Evolutionary conservation across 345 rosid species (phyloP).

Genomic region (sweet orange (Citrus sinensis)): DNA sequence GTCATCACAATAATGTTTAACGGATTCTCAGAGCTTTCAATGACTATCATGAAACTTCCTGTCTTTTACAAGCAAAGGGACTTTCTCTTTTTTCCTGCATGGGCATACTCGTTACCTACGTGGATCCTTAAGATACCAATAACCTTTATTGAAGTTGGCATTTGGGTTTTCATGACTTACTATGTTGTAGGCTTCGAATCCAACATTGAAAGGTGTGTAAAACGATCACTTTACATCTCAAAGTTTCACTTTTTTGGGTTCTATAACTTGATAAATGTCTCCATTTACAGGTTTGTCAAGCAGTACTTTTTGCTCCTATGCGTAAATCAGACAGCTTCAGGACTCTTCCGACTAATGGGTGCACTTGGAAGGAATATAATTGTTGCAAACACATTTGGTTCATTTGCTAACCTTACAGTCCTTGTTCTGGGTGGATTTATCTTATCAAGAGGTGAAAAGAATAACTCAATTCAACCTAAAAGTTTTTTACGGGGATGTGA

Average conservation of each 20-base stretch:
- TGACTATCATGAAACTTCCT: conserved; percentile 75
- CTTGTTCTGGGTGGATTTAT: conserved; percentile 62
- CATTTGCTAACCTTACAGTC: conserved; percentile 42
- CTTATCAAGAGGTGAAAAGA: conserved; percentile 44
- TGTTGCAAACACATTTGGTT: conserved; percentile 57
- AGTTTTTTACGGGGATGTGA: neutral
- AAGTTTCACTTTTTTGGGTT: neutral
- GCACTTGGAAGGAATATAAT: conserved; percentile 57
- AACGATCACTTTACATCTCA: neutral
- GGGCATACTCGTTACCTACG: conserved; percentile 85
- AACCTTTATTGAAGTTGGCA: conserved; percentile 48
- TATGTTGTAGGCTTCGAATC: conserved; percentile 58
- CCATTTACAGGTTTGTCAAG: conserved; percentile 47
- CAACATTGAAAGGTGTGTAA: conserved; percentile 36
- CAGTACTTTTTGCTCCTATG: conserved; percentile 45
- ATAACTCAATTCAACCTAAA: neutral
- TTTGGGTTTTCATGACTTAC: conserved; percentile 60
- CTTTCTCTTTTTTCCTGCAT: conserved; percentile 73
- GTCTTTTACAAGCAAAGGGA: conserved; percentile 95
- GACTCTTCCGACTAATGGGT: conserved; percentile 48
- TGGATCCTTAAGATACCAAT: conserved; percentile 86
- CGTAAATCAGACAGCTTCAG: conserved; percentile 57
- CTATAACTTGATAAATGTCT: conserved; percentile 9
- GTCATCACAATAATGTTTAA: conserved; percentile 58
- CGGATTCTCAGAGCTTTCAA: conserved; percentile 71